Evolutionary conservation across 805 yeast species (phyloP).

Genomic region (Saccharomycopsis sp.): DNA sequence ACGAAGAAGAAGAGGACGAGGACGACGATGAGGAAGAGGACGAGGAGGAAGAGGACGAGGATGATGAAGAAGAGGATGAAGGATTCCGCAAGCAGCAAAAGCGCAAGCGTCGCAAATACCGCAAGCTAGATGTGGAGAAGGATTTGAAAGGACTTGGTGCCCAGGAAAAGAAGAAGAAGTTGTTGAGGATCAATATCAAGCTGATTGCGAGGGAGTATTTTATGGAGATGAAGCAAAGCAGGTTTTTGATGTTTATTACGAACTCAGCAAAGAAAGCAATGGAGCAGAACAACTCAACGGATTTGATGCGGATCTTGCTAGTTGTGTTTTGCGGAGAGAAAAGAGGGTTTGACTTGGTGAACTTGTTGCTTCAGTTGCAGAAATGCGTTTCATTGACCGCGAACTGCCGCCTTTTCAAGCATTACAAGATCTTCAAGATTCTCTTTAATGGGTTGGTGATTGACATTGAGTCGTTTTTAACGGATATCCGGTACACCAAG

Average conservation of each 20-base stretch:
- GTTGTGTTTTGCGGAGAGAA: constrained; percentile 9
- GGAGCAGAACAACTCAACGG: constrained; percentile 2
- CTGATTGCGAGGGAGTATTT: constrained; percentile 7
- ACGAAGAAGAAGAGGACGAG: too few relatives aligned
- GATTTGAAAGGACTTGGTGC: not conserved
- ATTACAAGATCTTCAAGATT: constrained; percentile 16
- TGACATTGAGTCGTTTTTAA: constrained; percentile 17
- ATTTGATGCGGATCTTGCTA: constrained; percentile 12
- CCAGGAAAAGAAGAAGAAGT: not conserved
- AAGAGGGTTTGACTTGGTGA: constrained; percentile 10
- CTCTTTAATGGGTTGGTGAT: constrained; percentile 13
- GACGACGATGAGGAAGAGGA: too few relatives aligned
- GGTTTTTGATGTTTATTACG: constrained; percentile 10
- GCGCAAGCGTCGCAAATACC: too few relatives aligned
- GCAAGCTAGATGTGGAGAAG: too few relatives aligned
- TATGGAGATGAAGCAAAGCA: constrained; percentile 6
- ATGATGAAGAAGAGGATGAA: too few relatives aligned
- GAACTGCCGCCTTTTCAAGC: constrained; percentile 2
- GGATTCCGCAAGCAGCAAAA: too few relatives aligned
- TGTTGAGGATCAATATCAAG: constrained; percentile 1
- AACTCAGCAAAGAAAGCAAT: constrained; percentile 12
- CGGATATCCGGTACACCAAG: constrained; percentile 8
- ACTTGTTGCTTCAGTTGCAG: constrained; percentile 14
- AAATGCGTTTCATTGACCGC: constrained; percentile 8
- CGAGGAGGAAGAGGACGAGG: too few relatives aligned